These are phyloP conservation scores for Fennellomyces sp. DNA, from an alignment of 371 early-diverging fungal species.

Conservation along the genomic window DNA sequence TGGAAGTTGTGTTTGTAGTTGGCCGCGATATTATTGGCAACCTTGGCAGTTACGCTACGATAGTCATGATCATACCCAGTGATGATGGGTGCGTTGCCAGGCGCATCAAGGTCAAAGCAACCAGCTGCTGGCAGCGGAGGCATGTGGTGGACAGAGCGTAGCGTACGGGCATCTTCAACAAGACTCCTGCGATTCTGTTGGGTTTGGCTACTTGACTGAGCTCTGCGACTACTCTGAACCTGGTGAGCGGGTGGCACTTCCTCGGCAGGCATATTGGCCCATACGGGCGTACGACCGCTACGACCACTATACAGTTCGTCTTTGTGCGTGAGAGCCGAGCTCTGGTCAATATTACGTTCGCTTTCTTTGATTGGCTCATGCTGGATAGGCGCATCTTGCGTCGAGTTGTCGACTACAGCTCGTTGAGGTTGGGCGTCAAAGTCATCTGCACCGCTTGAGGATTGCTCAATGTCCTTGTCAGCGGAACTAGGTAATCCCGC, in stretches of 20 bases:
- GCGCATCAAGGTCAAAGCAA: slow-evolving; percentile 13
- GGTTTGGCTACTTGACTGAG: not conserved
- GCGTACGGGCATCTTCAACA: not conserved
- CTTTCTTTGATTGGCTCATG: slow-evolving; percentile 7
- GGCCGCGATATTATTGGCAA: slow-evolving; percentile 8
- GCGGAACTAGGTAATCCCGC: too few species aligned
- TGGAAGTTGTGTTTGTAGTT: not conserved
- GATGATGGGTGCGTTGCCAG: slow-evolving; percentile 14
- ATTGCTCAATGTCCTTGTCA: not conserved
- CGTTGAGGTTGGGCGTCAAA: slow-evolving; percentile 9
- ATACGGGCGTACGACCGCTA: not conserved
- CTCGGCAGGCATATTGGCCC: not conserved
- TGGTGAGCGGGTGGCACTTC: not conserved
- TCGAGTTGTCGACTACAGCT: slow-evolving; percentile 9
- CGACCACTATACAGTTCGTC: not conserved
- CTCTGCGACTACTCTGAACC: too few species aligned
- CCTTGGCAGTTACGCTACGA: slow-evolving; percentile 10
- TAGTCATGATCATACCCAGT: slow-evolving; percentile 16
- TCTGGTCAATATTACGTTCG: slow-evolving; percentile 1
- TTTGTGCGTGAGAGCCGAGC: not conserved
- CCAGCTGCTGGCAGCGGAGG: slow-evolving; percentile 14
- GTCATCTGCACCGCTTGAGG: not conserved
- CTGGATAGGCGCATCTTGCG: not conserved
- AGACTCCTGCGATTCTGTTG: not conserved
- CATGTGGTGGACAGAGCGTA: not conserved